Percentiles rank a stretch among this genome's conserved stretches.
Conservation (phyloP, 1,139 yeast genomes). For the Hyphopichia fennica region DNA sequence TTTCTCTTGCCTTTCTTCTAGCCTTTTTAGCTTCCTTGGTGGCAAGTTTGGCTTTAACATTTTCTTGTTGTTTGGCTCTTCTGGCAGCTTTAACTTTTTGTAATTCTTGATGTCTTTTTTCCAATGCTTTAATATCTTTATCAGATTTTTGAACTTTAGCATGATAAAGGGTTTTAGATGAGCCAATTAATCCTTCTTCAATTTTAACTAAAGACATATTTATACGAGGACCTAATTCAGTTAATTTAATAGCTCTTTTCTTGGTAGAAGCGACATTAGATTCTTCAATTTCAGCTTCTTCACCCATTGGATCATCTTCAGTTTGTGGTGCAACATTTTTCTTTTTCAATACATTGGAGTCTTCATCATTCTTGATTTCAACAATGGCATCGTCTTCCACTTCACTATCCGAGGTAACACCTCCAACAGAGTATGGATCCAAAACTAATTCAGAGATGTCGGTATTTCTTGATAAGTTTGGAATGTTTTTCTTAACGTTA, state of each 20-base stretch:
- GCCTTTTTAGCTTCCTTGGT: conserved; percentile 71
- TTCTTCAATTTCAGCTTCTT: conserved; percentile 6
- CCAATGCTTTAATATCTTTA: conserved; percentile 60
- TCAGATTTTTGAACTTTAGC: conserved; percentile 62
- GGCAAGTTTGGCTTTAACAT: conserved; percentile 74
- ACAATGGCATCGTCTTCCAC: conserved; percentile 91
- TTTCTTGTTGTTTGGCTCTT: conserved; percentile 75
- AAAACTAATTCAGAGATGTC: conserved; percentile 84
- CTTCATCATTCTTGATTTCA: conserved; percentile 55
- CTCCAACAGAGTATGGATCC: conserved; percentile 80
- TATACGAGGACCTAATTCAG: conserved; percentile 93
- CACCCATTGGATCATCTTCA: conserved; percentile 11
- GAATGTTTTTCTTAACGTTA: conserved; percentile 64
- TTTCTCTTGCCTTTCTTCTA: conserved; percentile 64
- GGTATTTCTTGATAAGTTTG: conserved; percentile 63
- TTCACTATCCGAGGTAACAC: conserved; percentile 88
- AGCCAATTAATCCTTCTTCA: conserved; percentile 87
- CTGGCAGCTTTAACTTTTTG: conserved; percentile 67
- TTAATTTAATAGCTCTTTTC: conserved; percentile 87
- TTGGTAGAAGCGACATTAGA: conserved; percentile 34
- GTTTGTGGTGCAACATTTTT: conserved; percentile 9
- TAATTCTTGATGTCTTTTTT: conserved; percentile 64
- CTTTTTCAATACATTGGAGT: conserved; percentile 16
- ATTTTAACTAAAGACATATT: conserved; percentile 76
- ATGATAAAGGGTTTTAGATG: conserved; percentile 78